Base-by-base conservation (phyloP, 768 basidiomycete species). In the Pulveroboletus sp. region DNA sequence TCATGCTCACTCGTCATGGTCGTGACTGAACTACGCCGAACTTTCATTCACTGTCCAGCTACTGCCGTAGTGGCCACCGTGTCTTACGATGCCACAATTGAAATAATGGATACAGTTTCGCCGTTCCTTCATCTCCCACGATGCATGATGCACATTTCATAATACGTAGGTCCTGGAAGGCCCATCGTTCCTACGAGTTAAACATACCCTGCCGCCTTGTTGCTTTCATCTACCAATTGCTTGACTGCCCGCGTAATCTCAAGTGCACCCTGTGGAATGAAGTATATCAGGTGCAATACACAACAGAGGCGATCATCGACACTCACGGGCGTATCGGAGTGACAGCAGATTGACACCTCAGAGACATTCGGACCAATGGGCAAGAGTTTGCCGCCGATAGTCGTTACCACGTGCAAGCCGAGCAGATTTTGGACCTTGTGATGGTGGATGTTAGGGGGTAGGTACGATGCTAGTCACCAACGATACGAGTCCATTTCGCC, bases 261-360 rank as follows among this genome's bases (percentile, higher is more conserved):
- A 6, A 80, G 75, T 0, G 80, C 78, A 17, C 74, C 80, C 79
- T 82, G 45, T 21, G 24, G 27, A 9, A 9, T 6, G 27, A 28
- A 8, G 27, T 11, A 18, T 21, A 21, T 55, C 43, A 43, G n/a
- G 5, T 33, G 2, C 8, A 56, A 30, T 30, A 32, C 26, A 43
- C 39, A 13, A 4, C 6, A 18, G 8, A 8, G 11, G 6, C 1
- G 39, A 46, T 35, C n/a, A 14, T 10, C 8, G 5, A 28, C 47
- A 60, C 80, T 60, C 35, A 83, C 79, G 1, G 83, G 80, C 1
- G 80, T 83, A 49, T 84, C 82, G 0, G 81, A 83, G 59, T 84
- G 83, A 51, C 79, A 79, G 47, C 81, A 84, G 18, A 84, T 83
- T 5, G 82, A 77, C 0, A 84, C 78, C 45, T 80, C 77, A 0